Evolutionary conservation across 2,329 filamentous ascomycete species (phyloP), one percentile per base, ranked within the genome.

Genomic region (Pseudogymnoascus sp.): DNA sequence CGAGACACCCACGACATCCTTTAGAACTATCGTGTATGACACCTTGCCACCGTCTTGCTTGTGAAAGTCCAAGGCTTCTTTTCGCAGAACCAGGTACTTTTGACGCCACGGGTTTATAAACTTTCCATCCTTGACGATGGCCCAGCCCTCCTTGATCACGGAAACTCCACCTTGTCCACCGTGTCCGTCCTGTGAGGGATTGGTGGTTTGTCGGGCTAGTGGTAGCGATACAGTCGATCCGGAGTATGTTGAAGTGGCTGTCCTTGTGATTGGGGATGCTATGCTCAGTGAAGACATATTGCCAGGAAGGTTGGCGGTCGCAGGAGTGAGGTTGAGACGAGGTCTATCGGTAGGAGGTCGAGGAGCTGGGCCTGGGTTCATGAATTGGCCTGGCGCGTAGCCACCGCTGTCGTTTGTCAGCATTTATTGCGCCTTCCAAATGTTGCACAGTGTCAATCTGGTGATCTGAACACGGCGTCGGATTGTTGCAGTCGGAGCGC

Each of bases 361-460:
- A 67, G 94, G 94, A 68, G 94, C 93, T 69, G 94, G 93, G 66
- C 94, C 92, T 65, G 94, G 92, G 75, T 97, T 97, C 89, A 97
- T 95, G 78, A 97, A 97, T 74, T 86, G 84, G 69, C 80, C 83
- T 66, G 79, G 77, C 41, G 81, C 76, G 71, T 85, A 87, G 68
- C 57, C 57, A 40, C 57, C 57, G 33, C 57, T 59, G 57, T 59
- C 5, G 15, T 59, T 31, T 59, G 57, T 59, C n/a, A 59, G 57
- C 26, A 17, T 26, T 58, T 59, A 24, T 39, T 54, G 44, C 26
- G 13, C n/a, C 26, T 31, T 50, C 26, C 13, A 10, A 33, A 17
- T n/a, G 47, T 54, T 54, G 47, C 47, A 54, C 47, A 10, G 47
- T 54, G 47, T 50, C 26, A 26, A 50, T 50, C 41, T 29, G 24